Evolutionary conservation across 768 basidiomycete species (phyloP), one percentile per base, ranked within the genome.

Genomic region (Strobilomyces confusus): DNA sequence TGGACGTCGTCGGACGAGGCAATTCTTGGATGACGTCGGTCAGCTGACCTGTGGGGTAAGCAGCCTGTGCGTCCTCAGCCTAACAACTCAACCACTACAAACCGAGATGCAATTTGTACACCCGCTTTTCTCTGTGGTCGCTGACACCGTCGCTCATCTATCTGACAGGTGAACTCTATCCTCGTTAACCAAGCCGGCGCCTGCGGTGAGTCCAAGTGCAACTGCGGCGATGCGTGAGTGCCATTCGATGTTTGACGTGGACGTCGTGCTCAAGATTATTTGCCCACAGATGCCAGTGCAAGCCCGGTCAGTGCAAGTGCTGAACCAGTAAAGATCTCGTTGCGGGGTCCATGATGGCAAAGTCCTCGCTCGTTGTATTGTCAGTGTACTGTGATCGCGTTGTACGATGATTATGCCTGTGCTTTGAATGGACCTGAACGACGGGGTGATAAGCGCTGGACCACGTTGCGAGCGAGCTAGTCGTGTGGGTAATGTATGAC

Each of bases 151-250:
- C 32, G 12, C 52, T 59, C 14, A 56, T 25, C 15, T 9, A 4
- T 40, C 14, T 7, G 30, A 54, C 13, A 63, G 61, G 44, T 36
- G 7, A 51, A 54, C 48, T 17, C 42, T 25, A 54, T 30, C 20
- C 58, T 51, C 4, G 61, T 63, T 14, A 60, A 63, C 52, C 47
- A 62, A 36, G 57, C n/a, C n/a, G n/a, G n/a, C n/a, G n/a, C n/a
- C n/a, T n/a, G n/a, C n/a, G n/a, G n/a, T n/a, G n/a, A n/a, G n/a
- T n/a, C n/a, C n/a, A n/a, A n/a, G n/a, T n/a, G n/a, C n/a, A n/a
- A n/a, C n/a, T n/a, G n/a, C n/a, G n/a, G n/a, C n/a, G n/a, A n/a
- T n/a, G n/a, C n/a, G n/a, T n/a, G n/a, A n/a, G n/a, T n/a, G n/a
- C n/a, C 49, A 12, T 44, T 9, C 14, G 9, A 40, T 7, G 22